Percentiles rank a stretch among this genome's conserved stretches.
Conservation (phyloP, 768 basidiomycete genomes). For the Hygrophoropsis aurantiaca region DNA sequence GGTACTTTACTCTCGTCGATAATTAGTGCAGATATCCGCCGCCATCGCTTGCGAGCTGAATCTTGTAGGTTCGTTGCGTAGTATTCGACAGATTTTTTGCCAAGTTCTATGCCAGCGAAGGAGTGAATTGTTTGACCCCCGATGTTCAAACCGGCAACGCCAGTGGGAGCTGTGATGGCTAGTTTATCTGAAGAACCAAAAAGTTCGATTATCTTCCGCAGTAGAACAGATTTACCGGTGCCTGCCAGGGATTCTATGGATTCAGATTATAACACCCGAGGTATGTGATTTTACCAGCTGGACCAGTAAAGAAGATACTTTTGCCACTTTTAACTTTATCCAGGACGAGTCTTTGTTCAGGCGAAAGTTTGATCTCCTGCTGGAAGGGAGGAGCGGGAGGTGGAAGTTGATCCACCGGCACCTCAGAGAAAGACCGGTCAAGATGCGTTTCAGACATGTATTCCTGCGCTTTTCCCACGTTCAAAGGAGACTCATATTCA, state of each 20-base stretch:
- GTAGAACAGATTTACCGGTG: conserved; percentile 72
- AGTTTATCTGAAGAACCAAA: conserved; percentile 34
- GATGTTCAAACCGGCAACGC: conserved; percentile 69
- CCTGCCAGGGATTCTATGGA: conserved; percentile 30
- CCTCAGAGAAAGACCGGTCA: too few relatives aligned
- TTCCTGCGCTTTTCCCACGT: neutral
- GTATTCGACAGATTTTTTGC: conserved; percentile 44
- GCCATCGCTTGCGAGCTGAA: conserved; percentile 46
- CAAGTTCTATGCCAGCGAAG: conserved; percentile 64
- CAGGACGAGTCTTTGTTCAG: conserved; percentile 44
- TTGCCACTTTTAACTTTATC: conserved; percentile 48
- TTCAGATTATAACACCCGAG: too few relatives aligned
- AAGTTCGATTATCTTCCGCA: conserved; percentile 56
- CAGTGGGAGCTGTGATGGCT: conserved; percentile 66
- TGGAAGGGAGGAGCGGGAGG: conserved; percentile 2
- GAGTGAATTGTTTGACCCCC: conserved; percentile 69
- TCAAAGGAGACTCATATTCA: neutral
- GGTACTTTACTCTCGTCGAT: conserved; percentile 68
- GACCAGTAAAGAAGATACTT: conserved; percentile 75
- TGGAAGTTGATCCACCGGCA: neutral
- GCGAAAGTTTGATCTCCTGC: conserved; percentile 24
- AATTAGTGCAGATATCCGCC: conserved; percentile 50
- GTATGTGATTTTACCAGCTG: conserved; percentile 50
- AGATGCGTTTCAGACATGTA: too few relatives aligned
- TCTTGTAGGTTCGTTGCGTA: conserved; percentile 38